Evolutionary conservation across 1,139 yeast genomes (phyloP), one percentile per base, ranked within the genome.

Genomic region (Candida anutae): DNA sequence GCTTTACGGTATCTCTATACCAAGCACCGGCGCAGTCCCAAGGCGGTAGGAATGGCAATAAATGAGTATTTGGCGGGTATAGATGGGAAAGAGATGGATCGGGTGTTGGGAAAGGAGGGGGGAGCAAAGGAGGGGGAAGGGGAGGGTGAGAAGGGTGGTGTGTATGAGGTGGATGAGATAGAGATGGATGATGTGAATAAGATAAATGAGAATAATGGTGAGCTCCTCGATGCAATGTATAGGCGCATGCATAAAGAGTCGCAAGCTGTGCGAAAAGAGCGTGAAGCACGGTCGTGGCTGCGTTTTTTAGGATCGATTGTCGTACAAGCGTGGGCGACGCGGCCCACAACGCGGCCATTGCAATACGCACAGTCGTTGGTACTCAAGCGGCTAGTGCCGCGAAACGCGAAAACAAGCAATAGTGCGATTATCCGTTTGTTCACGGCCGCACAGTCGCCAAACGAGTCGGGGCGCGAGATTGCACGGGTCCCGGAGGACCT

Each of bases 281-380:
- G 37, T 4, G 38, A 34, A 13, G 29, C 31, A 13, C 29, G 23
- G 16, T 28, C 34, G 21, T 55, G 63, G 62, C 40, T 38, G 17
- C 43, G 54, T 23, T 79, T 64, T 42, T 61, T 85, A 15, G 96
- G 96, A 0, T 66, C 85, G 1, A 43, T 84, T 16, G 78, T 77
- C 36, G 74, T 81, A 1, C 77, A 74, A 29, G 88, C 85, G 2
- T 80, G 88, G 83, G 87, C 94, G 6, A 84, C 94, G 0, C 58
- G 95, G 27, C 84, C 93, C 0, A 79, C 83, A 0, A 42, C 64
- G 23, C 59, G 58, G 25, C 68, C 77, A 0, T 53, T 78, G 5
- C 46, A 62, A 28, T 73, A 69, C 45, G 69, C 72, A 12, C 72
- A 80, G 21, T 50, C 44, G 15, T 47, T 78, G 25, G 48, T 55